Evolutionary conservation across 176 grass and related monocot species (phyloP).

Genomic region (Oryza punctata): DNA sequence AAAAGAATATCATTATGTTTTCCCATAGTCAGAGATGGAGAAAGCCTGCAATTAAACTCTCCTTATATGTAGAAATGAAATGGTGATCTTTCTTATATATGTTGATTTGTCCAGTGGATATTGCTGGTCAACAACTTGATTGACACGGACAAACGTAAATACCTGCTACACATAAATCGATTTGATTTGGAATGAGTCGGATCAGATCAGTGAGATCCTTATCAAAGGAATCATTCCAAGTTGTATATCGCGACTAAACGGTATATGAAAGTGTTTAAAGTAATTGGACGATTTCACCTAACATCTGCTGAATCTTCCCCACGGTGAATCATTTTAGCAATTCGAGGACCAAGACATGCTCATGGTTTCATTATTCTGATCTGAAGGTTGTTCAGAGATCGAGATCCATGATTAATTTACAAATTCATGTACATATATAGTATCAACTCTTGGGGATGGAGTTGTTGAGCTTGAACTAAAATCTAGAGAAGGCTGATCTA

Average conservation of each 20-base stretch:
- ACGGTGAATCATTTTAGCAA: conserved; percentile 16
- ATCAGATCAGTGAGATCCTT: conserved; percentile 45
- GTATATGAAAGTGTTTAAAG: conserved; percentile 18
- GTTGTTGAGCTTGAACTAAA: not conserved
- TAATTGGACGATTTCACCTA: conserved; percentile 3
- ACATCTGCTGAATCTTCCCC: conserved; percentile 33
- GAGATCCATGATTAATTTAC: not conserved
- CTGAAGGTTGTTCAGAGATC: not conserved
- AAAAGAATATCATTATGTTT: not conserved
- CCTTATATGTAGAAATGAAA: not conserved
- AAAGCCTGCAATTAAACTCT: not conserved
- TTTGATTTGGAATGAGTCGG: conserved; percentile 28
- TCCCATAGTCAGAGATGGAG: not conserved
- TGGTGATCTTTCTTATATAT: not conserved
- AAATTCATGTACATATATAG: not conserved
- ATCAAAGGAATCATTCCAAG: conserved; percentile 30
- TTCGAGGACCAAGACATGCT: conserved; percentile 9
- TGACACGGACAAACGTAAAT: conserved; percentile 6
- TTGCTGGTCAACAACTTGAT: conserved; percentile 18
- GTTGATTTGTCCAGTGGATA: not conserved
- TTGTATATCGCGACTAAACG: conserved; percentile 2
- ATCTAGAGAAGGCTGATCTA: not conserved
- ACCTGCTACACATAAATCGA: conserved; percentile 7
- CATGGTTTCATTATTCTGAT: not conserved
- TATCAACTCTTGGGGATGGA: not conserved